Evolutionary conservation across 2,329 filamentous ascomycete species (phyloP).

Genomic region (Penicillium sp.): DNA sequence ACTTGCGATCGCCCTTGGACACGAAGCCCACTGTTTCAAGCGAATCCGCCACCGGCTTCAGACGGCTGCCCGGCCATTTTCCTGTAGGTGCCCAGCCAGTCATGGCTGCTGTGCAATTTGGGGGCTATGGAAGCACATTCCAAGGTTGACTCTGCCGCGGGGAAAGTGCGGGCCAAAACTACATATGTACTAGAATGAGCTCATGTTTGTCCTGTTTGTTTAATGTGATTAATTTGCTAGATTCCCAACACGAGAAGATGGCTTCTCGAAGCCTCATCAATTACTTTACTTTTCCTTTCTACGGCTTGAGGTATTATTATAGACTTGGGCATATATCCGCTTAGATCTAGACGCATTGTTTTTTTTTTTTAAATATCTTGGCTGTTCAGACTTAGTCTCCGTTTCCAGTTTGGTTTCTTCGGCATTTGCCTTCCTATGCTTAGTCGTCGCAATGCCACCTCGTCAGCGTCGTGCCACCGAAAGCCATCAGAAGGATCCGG

Average conservation of each 20-base stretch:
- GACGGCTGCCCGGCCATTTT: constrained; percentile 45
- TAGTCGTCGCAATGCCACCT: constrained; percentile 34
- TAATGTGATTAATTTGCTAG: neutral
- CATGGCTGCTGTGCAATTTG: constrained; percentile 21
- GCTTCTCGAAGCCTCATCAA: neutral
- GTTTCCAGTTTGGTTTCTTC: neutral
- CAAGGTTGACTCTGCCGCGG: constrained; percentile 10
- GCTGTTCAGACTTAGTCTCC: neutral
- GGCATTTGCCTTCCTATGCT: constrained; percentile 18
- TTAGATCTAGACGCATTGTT: neutral
- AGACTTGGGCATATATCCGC: neutral
- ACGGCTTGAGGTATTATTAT: neutral
- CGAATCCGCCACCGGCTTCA: constrained; percentile 78
- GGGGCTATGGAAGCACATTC: neutral
- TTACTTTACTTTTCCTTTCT: neutral
- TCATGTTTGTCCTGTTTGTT: constrained; percentile 37
- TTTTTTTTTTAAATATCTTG: constrained; percentile 1
- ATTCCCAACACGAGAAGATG: constrained; percentile 14
- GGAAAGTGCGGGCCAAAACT: constrained; percentile 13
- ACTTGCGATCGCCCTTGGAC: constrained; percentile 90
- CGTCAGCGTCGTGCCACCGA: constrained; percentile 39
- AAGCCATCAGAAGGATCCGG: constrained; percentile 26
- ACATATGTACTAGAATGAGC: neutral
- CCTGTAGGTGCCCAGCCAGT: constrained; percentile 24
- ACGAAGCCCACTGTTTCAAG: constrained; percentile 82